These are phyloP conservation scores for Moesziomyces aphidis DNA, from an alignment of 1,284 basidiomycete species.

Conservation along the genomic window DNA sequence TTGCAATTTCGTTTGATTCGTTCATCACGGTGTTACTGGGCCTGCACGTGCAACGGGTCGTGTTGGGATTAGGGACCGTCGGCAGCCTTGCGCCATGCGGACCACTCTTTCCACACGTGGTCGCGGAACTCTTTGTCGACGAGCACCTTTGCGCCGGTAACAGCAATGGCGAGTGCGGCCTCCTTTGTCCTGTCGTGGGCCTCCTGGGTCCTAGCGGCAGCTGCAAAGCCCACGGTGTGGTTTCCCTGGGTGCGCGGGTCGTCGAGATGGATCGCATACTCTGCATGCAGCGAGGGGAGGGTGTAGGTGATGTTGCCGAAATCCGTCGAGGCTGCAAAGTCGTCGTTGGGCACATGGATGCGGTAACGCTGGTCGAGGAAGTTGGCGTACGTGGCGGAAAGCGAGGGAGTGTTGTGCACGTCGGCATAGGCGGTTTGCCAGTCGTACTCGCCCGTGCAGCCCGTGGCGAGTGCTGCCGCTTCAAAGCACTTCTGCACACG, in stretches of 20 bases:
- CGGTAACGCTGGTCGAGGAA: slow-evolving; percentile 65
- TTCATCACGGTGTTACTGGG: too few relatives aligned
- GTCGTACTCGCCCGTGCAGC: slow-evolving; percentile 74
- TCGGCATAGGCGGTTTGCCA: slow-evolving; percentile 65
- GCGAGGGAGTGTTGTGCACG: slow-evolving; percentile 55
- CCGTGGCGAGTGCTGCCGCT: slow-evolving; percentile 79
- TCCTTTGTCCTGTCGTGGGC: slow-evolving; percentile 65
- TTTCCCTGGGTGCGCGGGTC: slow-evolving; percentile 60
- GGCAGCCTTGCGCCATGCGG: slow-evolving; percentile 35
- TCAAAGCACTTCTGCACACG: slow-evolving; percentile 76
- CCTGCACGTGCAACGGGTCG: too few relatives aligned
- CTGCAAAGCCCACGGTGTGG: slow-evolving; percentile 64
- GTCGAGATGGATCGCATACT: slow-evolving; percentile 64
- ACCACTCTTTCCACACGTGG: slow-evolving; percentile 52
- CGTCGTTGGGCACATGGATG: slow-evolving; percentile 34
- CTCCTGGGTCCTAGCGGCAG: slow-evolving; percentile 54
- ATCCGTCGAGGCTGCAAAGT: slow-evolving; percentile 61
- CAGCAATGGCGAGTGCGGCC: slow-evolving; percentile 67
- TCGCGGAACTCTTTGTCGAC: slow-evolving; percentile 65
- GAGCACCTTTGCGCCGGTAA: slow-evolving; percentile 65
- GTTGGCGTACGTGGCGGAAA: slow-evolving; percentile 49
- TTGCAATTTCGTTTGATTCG: too few relatives aligned
- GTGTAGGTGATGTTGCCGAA: slow-evolving; percentile 68
- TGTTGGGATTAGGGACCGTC: slow-evolving; percentile 26
- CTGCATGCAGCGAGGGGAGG: slow-evolving; percentile 66